Evolutionary conservation across 2,329 filamentous ascomycete genomes (phyloP).

Genomic region (Paramyrothecium roridum): DNA sequence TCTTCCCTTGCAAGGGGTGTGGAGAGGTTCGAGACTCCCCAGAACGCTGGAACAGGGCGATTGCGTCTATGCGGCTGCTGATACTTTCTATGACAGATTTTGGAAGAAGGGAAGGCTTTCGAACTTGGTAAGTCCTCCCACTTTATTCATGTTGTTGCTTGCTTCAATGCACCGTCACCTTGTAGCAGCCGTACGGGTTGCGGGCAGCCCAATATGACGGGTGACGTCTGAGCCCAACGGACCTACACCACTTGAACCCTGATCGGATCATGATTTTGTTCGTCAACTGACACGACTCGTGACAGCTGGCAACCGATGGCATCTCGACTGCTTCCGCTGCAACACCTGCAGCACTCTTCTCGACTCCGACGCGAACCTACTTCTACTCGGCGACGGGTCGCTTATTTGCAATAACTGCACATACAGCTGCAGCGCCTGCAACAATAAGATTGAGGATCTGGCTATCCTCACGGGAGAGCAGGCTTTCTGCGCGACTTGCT

Average conservation of each 20-base stretch:
- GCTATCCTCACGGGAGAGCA: constrained; percentile 97
- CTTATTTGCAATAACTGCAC: constrained; percentile 99
- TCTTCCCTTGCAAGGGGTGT: constrained; percentile 89
- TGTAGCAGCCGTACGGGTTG: too few relatives aligned
- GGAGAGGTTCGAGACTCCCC: constrained; percentile 64
- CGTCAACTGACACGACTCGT: constrained; percentile 20
- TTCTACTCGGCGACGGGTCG: constrained; percentile 94
- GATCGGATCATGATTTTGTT: constrained; percentile 10
- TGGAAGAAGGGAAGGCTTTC: constrained; percentile 98
- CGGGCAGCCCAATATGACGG: too few relatives aligned
- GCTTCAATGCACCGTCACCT: too few relatives aligned
- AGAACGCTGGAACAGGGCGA: neutral
- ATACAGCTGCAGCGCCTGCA: constrained; percentile 95
- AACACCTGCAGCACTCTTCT: constrained; percentile 93
- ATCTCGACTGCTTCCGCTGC: constrained; percentile 98
- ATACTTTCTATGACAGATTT: constrained; percentile 57
- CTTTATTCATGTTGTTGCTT: neutral
- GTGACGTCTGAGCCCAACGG: neutral
- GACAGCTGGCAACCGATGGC: constrained; percentile 91
- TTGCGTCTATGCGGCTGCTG: constrained; percentile 3
- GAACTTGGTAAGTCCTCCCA: constrained; percentile 74
- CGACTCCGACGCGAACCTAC: constrained; percentile 95
- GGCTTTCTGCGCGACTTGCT: constrained; percentile 95
- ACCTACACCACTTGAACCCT: constrained; percentile 4
- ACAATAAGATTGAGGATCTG: constrained; percentile 96